Percentiles rank a stretch among this genome's conserved stretches.
Evolutionary conservation across 2,329 filamentous ascomycete genomes (phyloP).

Genomic region (Sclerotinia spermophila): DNA sequence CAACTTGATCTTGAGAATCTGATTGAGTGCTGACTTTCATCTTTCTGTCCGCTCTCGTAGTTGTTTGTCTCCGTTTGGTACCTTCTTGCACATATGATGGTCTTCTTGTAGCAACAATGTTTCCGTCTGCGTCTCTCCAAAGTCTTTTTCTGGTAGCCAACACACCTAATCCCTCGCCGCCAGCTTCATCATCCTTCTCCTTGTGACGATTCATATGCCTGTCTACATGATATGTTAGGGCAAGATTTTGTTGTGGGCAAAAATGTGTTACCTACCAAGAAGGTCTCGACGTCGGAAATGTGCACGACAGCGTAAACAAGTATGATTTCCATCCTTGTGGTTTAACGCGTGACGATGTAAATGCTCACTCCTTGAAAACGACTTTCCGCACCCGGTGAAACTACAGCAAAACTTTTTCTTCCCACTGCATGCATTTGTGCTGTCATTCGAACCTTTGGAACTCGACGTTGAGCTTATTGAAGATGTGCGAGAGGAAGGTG

Average conservation of each 20-base stretch:
- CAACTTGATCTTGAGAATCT: slow-evolving; percentile 11
- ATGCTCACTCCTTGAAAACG: slow-evolving; percentile 50
- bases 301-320: slow-evolving; percentile 51
- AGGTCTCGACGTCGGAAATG: slow-evolving; percentile 55
- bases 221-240: slow-evolving; percentile 38
- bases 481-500: slow-evolving; percentile 32
- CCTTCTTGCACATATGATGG: slow-evolving; percentile 36
- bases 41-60: slow-evolving; percentile 24
- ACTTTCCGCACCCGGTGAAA: slow-evolving; percentile 43
- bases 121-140: slow-evolving; percentile 48
- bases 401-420: slow-evolving; percentile 42
- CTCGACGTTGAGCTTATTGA: slow-evolving; percentile 27
- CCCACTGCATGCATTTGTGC: slow-evolving; percentile 11
- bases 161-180: slow-evolving; percentile 44
- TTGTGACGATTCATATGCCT: slow-evolving; percentile 48
- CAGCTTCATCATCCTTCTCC: slow-evolving; percentile 49
- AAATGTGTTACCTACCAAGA: slow-evolving; percentile 43
- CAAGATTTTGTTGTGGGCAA: not conserved
- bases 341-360: slow-evolving; percentile 50
- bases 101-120: slow-evolving; percentile 43
- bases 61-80: slow-evolving; percentile 28
- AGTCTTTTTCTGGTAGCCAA: slow-evolving; percentile 48
- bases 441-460: slow-evolving; percentile 25
- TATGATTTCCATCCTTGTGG: slow-evolving; percentile 47
- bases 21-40: slow-evolving; percentile 12